phyloP scores from a whole-genome alignment of 2,329 filamentous ascomycete species.

The Botryotinia globosa region DNA sequence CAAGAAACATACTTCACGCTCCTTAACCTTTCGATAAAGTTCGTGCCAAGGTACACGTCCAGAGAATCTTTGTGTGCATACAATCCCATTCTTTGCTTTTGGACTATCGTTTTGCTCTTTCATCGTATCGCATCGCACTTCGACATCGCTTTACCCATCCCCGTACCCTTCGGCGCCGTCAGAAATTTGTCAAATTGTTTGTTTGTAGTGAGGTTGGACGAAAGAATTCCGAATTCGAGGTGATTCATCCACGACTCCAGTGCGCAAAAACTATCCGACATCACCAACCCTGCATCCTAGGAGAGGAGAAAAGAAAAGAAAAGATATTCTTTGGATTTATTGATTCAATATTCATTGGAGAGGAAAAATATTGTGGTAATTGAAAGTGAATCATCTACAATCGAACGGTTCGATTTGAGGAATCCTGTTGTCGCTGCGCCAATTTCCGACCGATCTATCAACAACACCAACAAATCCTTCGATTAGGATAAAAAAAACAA shows the following conservation, averaged over 20 bases:
- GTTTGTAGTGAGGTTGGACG: neutral
- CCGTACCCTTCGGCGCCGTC: neutral
- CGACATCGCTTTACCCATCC: neutral
- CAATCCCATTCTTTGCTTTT: neutral
- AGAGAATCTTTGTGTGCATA: neutral
- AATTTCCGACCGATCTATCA: conserved; percentile 1
- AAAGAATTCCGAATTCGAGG: neutral
- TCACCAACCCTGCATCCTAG: neutral
- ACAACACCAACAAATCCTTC: neutral
- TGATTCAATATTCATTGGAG: neutral
- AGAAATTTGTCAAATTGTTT: neutral
- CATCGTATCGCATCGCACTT: conserved; percentile 1
- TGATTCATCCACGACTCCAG: neutral
- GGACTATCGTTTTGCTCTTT: neutral
- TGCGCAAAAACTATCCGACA: neutral
- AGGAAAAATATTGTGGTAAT: neutral
- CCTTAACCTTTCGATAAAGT: neutral
- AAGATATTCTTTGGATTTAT: neutral
- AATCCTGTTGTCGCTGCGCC: neutral
- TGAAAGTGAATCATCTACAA: conserved; percentile 7
- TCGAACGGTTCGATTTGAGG: neutral
- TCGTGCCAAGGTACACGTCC: conserved; percentile 9
- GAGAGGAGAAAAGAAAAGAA: neutral
- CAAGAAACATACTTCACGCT: conserved; percentile 14
- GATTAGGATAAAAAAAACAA: neutral